phyloP scores from a whole-genome alignment of 768 basidiomycete genomes.

The Coprinopsis sp. region DNA sequence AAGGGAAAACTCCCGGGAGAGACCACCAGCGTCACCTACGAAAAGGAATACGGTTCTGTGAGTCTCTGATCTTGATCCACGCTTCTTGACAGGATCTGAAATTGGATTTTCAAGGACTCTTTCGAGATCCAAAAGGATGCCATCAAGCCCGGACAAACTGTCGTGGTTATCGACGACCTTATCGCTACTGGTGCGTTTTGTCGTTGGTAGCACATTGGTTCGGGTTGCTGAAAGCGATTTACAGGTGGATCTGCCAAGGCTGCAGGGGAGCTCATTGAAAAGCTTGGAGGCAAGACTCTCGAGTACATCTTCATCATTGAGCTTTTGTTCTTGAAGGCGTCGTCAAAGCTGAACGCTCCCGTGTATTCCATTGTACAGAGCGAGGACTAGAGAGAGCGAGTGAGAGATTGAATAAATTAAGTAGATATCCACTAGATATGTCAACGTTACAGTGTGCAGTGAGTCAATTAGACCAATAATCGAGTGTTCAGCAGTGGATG shows the following conservation, averaged over 20 bases:
- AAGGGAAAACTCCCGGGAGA: slow-evolving; percentile 90
- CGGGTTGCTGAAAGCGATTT: neutral
- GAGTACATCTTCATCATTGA: slow-evolving; percentile 97
- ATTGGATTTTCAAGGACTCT: too few relatives aligned
- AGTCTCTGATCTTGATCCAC: slow-evolving; percentile 20
- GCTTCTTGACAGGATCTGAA: neutral
- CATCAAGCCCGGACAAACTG: slow-evolving; percentile 76
- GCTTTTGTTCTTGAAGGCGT: slow-evolving; percentile 67
- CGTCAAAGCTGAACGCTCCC: slow-evolving; percentile 77
- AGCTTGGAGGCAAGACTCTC: slow-evolving; percentile 78
- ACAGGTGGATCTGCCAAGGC: slow-evolving; percentile 90
- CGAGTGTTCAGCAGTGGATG: slow-evolving; percentile 74
- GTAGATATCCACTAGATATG: slow-evolving; percentile 8
- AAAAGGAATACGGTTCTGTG: slow-evolving; percentile 92
- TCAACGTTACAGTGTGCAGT: neutral
- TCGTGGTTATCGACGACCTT: slow-evolving; percentile 89
- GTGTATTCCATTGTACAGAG: slow-evolving; percentile 83
- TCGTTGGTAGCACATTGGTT: neutral
- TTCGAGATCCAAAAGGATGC: slow-evolving; percentile 94
- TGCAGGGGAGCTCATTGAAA: slow-evolving; percentile 81
- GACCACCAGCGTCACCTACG: slow-evolving; percentile 68
- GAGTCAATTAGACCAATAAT: slow-evolving; percentile 46
- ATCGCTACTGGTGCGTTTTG: slow-evolving; percentile 79
- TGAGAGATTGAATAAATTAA: slow-evolving; percentile 7
- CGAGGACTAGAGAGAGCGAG: slow-evolving; percentile 41